Conservation (phyloP, 768 basidiomycete species). For the Rhodotorula diobovata region DNA sequence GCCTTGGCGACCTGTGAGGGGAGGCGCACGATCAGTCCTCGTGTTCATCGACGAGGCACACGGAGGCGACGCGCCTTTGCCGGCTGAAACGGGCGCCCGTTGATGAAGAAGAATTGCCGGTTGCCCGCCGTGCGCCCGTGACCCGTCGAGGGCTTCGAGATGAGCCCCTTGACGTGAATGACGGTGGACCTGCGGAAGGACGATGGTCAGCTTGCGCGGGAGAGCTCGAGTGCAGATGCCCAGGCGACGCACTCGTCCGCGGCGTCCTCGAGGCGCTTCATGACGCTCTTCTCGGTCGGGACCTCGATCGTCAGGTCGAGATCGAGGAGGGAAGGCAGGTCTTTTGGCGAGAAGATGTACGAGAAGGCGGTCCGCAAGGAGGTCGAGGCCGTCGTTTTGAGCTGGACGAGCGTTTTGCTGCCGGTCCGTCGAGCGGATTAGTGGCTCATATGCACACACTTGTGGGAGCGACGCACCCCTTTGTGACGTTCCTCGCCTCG, state of each 20-base stretch:
- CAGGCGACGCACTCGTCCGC: conserved; percentile 9
- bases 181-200: conserved; percentile 35
- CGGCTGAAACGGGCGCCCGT: conserved; percentile 79
- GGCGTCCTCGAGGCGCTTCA: conserved; percentile 41
- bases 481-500: conserved; percentile 64
- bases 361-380: conserved; percentile 63
- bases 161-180: conserved; percentile 67
- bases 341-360: conserved; percentile 78
- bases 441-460: background rate
- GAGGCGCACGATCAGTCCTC: background rate
- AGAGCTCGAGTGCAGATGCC: no score
- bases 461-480: conserved; percentile 57
- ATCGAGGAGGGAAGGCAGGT: conserved; percentile 67
- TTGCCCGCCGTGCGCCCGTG: conserved; percentile 74
- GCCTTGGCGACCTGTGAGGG: conserved; percentile 69
- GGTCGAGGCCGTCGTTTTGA: conserved; percentile 66
- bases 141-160: conserved; percentile 74
- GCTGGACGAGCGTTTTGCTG: conserved; percentile 51
- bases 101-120: conserved; percentile 87
- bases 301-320: conserved; percentile 68
- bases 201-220: no score
- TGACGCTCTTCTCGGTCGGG: conserved; percentile 58
- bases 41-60: background rate
- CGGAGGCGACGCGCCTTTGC: conserved; percentile 56
- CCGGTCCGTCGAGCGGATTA: background rate